Evolutionary conservation across 2,329 filamentous ascomycete species (phyloP), one percentile per base, ranked within the genome.

Genomic region (Colletotrichum phormii): DNA sequence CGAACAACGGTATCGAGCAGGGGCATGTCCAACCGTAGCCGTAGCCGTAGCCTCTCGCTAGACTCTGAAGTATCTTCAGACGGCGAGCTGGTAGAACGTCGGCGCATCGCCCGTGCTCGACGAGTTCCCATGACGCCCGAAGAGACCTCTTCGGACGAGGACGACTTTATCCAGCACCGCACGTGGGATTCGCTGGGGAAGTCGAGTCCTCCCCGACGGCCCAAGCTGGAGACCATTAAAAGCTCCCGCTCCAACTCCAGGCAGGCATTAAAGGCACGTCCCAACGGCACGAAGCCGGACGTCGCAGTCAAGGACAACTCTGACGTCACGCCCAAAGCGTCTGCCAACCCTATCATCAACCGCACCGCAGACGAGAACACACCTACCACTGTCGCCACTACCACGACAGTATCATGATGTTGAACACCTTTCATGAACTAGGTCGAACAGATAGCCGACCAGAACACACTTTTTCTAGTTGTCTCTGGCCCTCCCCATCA

Each of bases 171-270:
- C 4, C 60, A 75, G 67, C 74, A 75, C 18, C 75, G 65, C 59
- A 75, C 71, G 60, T 75, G 75, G 54, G 72, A 77, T 59, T 68
- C 75, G 26, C 49, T 75, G 58, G 79, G 75, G 75, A 80, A 78
- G 51, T 75, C 77, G 46, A 79, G 78, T 35, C 83, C 80, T 46
- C 83, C 81, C 0, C 82, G 83, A 73, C 81, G 84, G 58, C 85
- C 86, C 5, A 85, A 83, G 76, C 79, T 88, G 46, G 82, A 85
- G 70, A 88, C 86, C 11, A 88, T 88, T 22, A 72, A 81, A 62
- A 86, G 86, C 79, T 84, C 82, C 22, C 81, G 84, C 51, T 79
- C 79, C 29, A 75, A 75, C 35, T 77, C 76, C 71, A 79, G 77
- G 55, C 77, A 78, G 26, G 76, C 78, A 60, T 73, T 77, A 60